Base-by-base conservation (phyloP, 768 basidiomycete species). In the Termitomyces sp. region DNA sequence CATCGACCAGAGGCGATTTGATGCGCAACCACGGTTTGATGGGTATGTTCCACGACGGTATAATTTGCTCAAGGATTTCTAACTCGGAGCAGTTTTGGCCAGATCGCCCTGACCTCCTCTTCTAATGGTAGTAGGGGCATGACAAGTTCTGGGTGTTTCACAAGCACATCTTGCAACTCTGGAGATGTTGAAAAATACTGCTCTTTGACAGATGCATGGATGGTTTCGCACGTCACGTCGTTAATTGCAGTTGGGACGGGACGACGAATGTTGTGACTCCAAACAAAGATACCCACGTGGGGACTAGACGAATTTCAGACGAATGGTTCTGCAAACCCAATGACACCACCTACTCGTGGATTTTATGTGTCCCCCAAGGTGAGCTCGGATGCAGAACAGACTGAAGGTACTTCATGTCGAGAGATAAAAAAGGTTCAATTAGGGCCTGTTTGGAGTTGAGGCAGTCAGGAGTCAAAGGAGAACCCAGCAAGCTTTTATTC, bases 361-460 rank as follows among this genome's bases (percentile, higher is more conserved):
- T 83, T 32, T 67, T 66, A 60, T 84, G 86, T 56, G 73, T 65
- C 11, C 87, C 88, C 86, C 86, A 90, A 13, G 75, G 73, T 3
- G 75, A 76, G 3, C 74, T 76, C 1, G 88, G 86, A 10, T 77
- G 68, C 1, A 77, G 71, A 18, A 85, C 74, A 13, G 75, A 72
- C 41, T 65, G 65, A 8, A 88, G 59, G 60, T 90, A 88, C 10
- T 70, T 60, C 33, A 74, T 61, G 63, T 90, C 84, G 53, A 89
- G 65, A 3, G 80, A 80, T 33, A 90, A 67, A 14, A 83, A 78
- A 47, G 79, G 74, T 36, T 71, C 74, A 32, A 89, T 69, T 59
- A 87, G 79, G 4, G 84, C 79, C 86, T 87, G 3, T 59, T 52
- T 47, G 50, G 47, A 7, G 59, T 54, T 44, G 50, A 50, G 57